Evolutionary conservation across 2,329 filamentous ascomycete genomes (phyloP).

Genomic region (Ophiostoma sp.): DNA sequence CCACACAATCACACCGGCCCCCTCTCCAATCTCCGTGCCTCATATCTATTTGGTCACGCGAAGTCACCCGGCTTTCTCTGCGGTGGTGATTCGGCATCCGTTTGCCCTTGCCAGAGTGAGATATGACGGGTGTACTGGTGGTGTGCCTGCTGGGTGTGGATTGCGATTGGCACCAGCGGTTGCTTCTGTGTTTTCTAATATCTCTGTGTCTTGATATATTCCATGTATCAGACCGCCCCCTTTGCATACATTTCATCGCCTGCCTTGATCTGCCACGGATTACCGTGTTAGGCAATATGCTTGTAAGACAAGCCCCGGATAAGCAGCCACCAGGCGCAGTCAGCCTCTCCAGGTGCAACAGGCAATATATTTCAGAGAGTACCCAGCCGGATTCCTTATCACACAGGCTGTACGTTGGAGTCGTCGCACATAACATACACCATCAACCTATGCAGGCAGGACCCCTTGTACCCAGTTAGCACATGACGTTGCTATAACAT

Average conservation of each 20-base stretch:
- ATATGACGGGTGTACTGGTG: constrained; percentile 12
- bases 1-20: background rate
- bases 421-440: background rate
- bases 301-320: background rate
- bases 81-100: background rate
- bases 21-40: background rate
- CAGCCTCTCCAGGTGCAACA: background rate
- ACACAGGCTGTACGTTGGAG: background rate
- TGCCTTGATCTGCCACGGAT: background rate
- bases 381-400: background rate
- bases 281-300: background rate
- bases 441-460: background rate
- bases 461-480: background rate
- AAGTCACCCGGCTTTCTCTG: background rate
- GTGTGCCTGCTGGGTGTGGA: background rate
- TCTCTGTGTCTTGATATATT: background rate
- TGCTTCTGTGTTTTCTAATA: background rate
- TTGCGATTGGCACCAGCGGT: background rate
- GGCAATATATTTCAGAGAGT: background rate
- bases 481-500: constrained; percentile 8
- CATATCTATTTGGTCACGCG: background rate
- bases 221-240: background rate
- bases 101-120: background rate
- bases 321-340: background rate
- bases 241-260: background rate